phyloP scores from a whole-genome alignment of 805 yeast species.

The Ogataea philodendri region DNA sequence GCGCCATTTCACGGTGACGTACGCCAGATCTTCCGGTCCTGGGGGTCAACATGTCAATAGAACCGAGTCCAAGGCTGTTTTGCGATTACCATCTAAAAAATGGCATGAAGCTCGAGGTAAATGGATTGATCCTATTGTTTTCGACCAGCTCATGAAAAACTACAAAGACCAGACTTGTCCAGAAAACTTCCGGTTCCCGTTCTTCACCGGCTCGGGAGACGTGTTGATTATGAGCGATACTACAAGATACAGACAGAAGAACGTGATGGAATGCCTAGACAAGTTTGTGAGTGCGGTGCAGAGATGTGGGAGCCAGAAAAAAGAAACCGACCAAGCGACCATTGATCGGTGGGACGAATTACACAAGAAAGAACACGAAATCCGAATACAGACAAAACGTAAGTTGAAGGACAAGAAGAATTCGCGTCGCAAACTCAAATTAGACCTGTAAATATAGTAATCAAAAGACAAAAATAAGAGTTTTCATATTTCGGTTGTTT shows the following conservation, averaged over 20 bases:
- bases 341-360: conserved; percentile 41
- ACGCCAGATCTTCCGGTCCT: conserved; percentile 53
- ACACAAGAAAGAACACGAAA: conserved; percentile 24
- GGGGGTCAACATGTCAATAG: conserved; percentile 65
- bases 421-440: conserved; percentile 18
- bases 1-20: conserved; percentile 37
- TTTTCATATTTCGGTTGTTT: conserved; percentile 5
- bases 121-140: conserved; percentile 42
- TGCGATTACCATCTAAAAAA: conserved; percentile 33
- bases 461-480: conserved; percentile 1
- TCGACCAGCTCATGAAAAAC: conserved; percentile 34
- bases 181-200: conserved; percentile 22
- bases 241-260: conserved; percentile 43
- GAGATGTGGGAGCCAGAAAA: conserved; percentile 36
- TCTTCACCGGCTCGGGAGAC: conserved; percentile 30
- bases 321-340: conserved; percentile 41
- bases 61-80: conserved; percentile 47
- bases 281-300: conserved; percentile 44
- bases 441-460: conserved; percentile 15
- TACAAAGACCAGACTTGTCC: conserved; percentile 20
- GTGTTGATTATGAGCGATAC: conserved; percentile 25
- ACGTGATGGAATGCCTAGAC: conserved; percentile 44
- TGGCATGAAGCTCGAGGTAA: conserved; percentile 39
- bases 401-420: conserved; percentile 25
- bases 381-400: conserved; percentile 23